Evolutionary conservation across 176 grass and related monocot genomes (phyloP), one percentile per base, ranked within the genome.

Genomic region (Otatea glauca): DNA sequence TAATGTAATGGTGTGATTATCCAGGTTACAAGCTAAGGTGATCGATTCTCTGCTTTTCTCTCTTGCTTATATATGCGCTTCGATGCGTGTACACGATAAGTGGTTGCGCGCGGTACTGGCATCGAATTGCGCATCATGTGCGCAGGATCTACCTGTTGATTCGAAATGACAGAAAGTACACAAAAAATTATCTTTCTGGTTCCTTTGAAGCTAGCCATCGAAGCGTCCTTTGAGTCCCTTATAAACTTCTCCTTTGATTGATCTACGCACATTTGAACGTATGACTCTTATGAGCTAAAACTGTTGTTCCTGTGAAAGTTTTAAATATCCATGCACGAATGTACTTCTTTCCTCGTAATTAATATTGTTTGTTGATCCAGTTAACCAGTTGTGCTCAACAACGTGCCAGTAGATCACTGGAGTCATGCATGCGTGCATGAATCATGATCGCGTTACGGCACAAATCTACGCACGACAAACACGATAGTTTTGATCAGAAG

Each of bases 391-490:
- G 24, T 14, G 27, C 17, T 50, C 43, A 65, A 32, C 15, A 49
- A 32, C 65, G 41, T 35, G 42, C 17, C 42, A 4, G 17, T 44
- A 50, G 44, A n/a, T 65, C 45, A 39, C 63, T 50, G 25, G 61
- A 35, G 11, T 18, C 39, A 70, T 29, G 39, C 39, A 70, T 29
- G 39, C 56, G 37, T 9, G 38, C 47, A 68, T 20, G 17, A 59
- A 59, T 59, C 45, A 55, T 25, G 58, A 50, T 50, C 29, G 44
- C 62, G 51, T 9, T 34, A 14, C 5, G 9, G 17, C 77, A 29
- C 42, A 47, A 65, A 34, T 68, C 44, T 23, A 39, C 11, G 64
- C 64, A 81, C 29, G 64, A 81, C 13, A 55, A 55, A 69, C 55
- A 69, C 48, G 55, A 56, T 7, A 21, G 35, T 25, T 80, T 55